Conservation (phyloP, 2,329 filamentous ascomycete genomes). For the Diaporthe eres region DNA sequence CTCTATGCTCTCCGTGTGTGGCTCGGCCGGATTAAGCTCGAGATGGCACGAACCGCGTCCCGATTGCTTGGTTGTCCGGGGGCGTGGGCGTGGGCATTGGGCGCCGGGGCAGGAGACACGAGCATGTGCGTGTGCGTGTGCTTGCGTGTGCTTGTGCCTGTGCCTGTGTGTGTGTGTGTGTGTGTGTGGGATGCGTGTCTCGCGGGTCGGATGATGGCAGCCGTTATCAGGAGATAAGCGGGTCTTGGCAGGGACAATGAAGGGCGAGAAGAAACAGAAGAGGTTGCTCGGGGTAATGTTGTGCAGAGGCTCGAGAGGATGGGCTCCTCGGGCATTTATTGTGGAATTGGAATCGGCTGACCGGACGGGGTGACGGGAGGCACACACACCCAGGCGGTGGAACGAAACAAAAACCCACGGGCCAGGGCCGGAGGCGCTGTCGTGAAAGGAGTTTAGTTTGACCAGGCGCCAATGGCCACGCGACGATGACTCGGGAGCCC, state of each 20-base stretch:
- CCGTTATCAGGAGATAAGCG: slow-evolving; percentile 33
- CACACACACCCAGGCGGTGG: slow-evolving; percentile 26
- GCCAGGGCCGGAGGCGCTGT: slow-evolving; percentile 30
- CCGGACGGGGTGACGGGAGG: slow-evolving; percentile 24
- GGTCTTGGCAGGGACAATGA: slow-evolving; percentile 29
- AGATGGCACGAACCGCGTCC: slow-evolving; percentile 33
- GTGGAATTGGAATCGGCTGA: slow-evolving; percentile 16
- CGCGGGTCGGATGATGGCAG: slow-evolving; percentile 11
- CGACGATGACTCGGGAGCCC: slow-evolving; percentile 15
- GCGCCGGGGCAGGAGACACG: background rate
- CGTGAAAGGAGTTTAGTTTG: slow-evolving; percentile 34
- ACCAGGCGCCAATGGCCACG: background rate
- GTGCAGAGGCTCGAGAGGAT: slow-evolving; percentile 53
- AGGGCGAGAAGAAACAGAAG: slow-evolving; percentile 24
- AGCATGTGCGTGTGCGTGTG: slow-evolving; percentile 13
- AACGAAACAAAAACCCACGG: slow-evolving; percentile 33
- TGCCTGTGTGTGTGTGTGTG: background rate
- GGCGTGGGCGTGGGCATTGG: slow-evolving; percentile 3
- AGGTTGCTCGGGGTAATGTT: slow-evolving; percentile 61
- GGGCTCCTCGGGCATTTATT: slow-evolving; percentile 42
- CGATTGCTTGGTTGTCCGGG: slow-evolving; percentile 31
- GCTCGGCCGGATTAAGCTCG: slow-evolving; percentile 29
- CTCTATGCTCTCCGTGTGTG: background rate
- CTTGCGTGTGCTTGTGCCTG: background rate
- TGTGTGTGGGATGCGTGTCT: slow-evolving; percentile 32